Conservation (phyloP, 2,329 filamentous ascomycete species). For the Pseudocercospora fijiensis region DNA sequence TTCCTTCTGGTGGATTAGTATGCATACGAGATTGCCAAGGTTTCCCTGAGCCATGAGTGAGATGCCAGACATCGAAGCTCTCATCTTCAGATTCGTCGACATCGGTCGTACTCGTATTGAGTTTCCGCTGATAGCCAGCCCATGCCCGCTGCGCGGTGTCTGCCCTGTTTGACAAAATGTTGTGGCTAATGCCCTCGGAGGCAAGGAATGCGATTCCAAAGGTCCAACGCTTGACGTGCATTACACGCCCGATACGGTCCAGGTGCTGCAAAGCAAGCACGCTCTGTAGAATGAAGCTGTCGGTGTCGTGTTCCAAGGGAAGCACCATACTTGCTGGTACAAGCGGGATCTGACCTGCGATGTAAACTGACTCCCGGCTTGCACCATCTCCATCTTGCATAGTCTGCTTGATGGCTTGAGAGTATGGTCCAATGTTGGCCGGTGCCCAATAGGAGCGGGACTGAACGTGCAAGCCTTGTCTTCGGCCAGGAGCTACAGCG, state of each 20-base stretch:
- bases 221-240: conserved; percentile 71
- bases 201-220: conserved; percentile 74
- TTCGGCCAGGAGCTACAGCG: conserved; percentile 37
- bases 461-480: conserved; percentile 76
- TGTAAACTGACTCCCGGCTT: conserved; percentile 50
- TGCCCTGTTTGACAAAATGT: conserved; percentile 21
- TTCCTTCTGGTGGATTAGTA: conserved; percentile 37
- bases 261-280: conserved; percentile 82
- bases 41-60: conserved; percentile 50
- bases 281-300: conserved; percentile 53
- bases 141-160: conserved; percentile 42
- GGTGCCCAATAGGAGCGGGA: conserved; percentile 95
- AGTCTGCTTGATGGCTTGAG: conserved; percentile 71
- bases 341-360: conserved; percentile 91
- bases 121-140: conserved; percentile 37
- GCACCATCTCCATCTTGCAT: conserved; percentile 21
- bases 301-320: conserved; percentile 25
- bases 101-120: conserved; percentile 21
- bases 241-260: conserved; percentile 73
- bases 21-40: conserved; percentile 32
- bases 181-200: conserved; percentile 35
- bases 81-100: conserved; percentile 52
- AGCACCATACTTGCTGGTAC: conserved; percentile 75
- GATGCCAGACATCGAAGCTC: conserved; percentile 66
- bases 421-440: conserved; percentile 96